These are phyloP conservation scores for Lactifluus rugatus DNA, from an alignment of 768 basidiomycete genomes.

Conservation along the genomic window DNA sequence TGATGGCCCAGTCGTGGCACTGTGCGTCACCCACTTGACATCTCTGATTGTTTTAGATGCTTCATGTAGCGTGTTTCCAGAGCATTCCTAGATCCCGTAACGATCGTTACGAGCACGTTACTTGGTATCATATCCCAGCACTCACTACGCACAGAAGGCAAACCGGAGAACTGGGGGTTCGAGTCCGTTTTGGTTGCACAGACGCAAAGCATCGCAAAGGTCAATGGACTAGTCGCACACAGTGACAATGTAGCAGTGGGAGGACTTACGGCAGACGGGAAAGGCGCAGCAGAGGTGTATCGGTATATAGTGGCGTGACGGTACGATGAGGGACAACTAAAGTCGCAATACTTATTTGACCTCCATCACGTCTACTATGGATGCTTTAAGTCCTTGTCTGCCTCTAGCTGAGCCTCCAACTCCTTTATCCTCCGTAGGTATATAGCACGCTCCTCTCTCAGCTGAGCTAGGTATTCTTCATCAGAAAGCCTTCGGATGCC, in stretches of 20 bases:
- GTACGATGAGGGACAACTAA: background rate
- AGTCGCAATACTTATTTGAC: background rate
- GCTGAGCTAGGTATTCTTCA: constrained; percentile 55
- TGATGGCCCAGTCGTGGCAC: constrained; percentile 63
- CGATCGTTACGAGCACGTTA: constrained; percentile 48
- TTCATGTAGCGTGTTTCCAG: background rate
- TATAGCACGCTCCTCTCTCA: constrained; percentile 47
- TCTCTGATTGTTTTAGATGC: background rate
- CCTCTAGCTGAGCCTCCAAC: constrained; percentile 34
- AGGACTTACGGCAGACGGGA: constrained; percentile 47
- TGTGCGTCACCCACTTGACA: constrained; percentile 36
- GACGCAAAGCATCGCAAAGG: constrained; percentile 44
- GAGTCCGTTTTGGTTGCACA: constrained; percentile 37
- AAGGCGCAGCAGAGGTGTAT: constrained; percentile 38
- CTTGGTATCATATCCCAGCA: constrained; percentile 48
- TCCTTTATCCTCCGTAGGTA: constrained; percentile 49
- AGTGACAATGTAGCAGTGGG: constrained; percentile 46
- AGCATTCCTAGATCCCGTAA: constrained; percentile 34
- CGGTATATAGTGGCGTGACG: background rate
- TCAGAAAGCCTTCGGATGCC: constrained; percentile 55
- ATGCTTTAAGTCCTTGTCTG: constrained; percentile 30
- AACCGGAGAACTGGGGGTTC: constrained; percentile 31
- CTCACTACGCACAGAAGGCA: constrained; percentile 33
- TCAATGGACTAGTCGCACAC: constrained; percentile 49
- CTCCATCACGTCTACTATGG: background rate